phyloP scores from a whole-genome alignment of 139 green algal species.

The Micromonas commoda region DNA sequence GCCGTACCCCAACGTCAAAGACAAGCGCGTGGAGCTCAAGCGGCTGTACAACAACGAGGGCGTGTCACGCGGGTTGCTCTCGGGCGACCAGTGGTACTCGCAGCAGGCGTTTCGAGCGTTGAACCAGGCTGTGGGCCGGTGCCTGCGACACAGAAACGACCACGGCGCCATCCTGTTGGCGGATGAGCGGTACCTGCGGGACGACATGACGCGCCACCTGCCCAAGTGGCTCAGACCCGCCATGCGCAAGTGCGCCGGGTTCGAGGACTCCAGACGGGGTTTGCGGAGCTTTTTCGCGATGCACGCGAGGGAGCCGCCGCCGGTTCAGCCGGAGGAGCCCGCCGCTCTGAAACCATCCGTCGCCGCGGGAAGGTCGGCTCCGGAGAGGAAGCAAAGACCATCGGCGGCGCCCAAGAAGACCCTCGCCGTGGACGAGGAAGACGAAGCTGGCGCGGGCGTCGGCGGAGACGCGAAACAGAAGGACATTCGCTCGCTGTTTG shows the following conservation, averaged over 20 bases:
- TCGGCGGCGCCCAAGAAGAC: too few relatives aligned
- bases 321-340: too few relatives aligned
- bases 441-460: too few relatives aligned
- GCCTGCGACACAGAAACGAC: constrained; percentile 85
- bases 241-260: not conserved
- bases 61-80: constrained; percentile 40
- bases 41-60: constrained; percentile 71
- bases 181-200: constrained; percentile 22
- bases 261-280: not conserved
- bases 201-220: not conserved
- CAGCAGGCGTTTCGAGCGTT: constrained; percentile 89
- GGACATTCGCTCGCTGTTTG: too few relatives aligned
- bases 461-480: too few relatives aligned
- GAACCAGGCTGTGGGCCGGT: constrained; percentile 68
- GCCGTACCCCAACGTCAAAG: constrained; percentile 69
- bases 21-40: constrained; percentile 62
- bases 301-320: not conserved
- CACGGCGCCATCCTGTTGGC: constrained; percentile 91
- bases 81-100: constrained; percentile 75
- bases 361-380: too few relatives aligned
- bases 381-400: too few relatives aligned
- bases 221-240: not conserved
- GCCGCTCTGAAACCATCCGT: not conserved
- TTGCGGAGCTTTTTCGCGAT: not conserved
- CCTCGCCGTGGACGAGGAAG: too few relatives aligned